Percentiles rank a stretch among this genome's conserved stretches.
These are phyloP conservation scores for Mycena leptocephala DNA, from an alignment of 768 basidiomycete species.

Conservation along the genomic window DNA sequence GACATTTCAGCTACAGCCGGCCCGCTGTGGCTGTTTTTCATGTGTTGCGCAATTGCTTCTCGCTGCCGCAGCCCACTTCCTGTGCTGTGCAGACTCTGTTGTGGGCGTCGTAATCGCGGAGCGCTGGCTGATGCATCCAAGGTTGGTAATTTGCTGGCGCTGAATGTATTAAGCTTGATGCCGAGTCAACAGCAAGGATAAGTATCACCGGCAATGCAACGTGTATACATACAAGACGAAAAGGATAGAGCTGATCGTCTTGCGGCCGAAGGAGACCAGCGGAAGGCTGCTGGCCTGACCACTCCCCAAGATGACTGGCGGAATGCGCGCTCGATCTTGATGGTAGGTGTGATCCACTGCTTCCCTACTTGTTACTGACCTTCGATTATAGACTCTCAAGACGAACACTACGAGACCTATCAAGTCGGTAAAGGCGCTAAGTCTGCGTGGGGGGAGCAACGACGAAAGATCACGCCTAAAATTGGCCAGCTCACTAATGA, in stretches of 20 bases:
- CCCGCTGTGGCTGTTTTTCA: too few species aligned
- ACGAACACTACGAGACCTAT: conserved; percentile 73
- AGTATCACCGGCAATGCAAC: too few species aligned
- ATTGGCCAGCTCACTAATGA: conserved; percentile 92
- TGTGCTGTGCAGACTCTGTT: too few species aligned
- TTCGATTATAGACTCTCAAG: conserved; percentile 71
- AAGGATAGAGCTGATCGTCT: conserved; percentile 54
- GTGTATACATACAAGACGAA: conserved; percentile 50
- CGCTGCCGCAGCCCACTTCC: too few species aligned
- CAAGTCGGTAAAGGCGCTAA: conserved; percentile 72
- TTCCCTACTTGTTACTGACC: conserved; percentile 20
- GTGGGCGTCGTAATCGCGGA: too few species aligned
- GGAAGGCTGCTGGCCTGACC: conserved; percentile 65
- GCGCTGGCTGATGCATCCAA: too few species aligned
- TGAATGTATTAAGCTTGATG: too few species aligned
- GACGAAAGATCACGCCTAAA: conserved; percentile 88
- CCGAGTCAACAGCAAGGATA: too few species aligned
- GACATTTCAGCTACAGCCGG: too few species aligned
- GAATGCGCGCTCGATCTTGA: conserved; percentile 66
- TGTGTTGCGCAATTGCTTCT: too few species aligned
- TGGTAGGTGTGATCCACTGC: conserved; percentile 56
- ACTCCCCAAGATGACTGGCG: conserved; percentile 79
- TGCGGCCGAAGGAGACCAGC: conserved; percentile 55
- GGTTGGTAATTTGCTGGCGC: too few species aligned
- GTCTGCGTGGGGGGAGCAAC: conserved; percentile 75